phyloP scores from a whole-genome alignment of 192 early-diverging fungal species.

The Gryganskiella cystojenkinii region DNA sequence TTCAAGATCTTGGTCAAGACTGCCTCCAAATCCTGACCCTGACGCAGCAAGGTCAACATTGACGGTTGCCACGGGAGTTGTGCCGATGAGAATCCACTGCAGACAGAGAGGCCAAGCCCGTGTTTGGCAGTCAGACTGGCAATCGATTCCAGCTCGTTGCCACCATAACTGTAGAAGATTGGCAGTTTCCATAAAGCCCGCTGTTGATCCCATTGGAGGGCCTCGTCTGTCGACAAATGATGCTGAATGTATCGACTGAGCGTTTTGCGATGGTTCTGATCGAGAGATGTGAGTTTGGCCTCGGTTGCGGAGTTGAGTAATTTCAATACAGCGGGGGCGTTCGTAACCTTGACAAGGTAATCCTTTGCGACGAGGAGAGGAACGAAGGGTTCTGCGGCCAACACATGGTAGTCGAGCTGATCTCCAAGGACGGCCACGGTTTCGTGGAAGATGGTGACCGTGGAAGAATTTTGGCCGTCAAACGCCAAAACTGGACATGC shows the following conservation, averaged over 20 bases:
- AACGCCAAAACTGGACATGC: not conserved
- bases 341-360: slow-evolving; percentile 7
- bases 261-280: not conserved
- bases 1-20: not conserved
- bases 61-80: no score
- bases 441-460: not conserved
- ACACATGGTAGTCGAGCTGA: slow-evolving; percentile 4
- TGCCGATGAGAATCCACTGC: no score
- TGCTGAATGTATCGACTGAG: slow-evolving; percentile 6
- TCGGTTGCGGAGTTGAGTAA: not conserved
- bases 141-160: no score
- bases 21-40: not conserved
- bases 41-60: no score
- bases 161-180: no score
- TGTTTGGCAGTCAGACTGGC: no score
- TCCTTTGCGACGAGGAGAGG: not conserved
- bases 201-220: not conserved
- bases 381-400: not conserved
- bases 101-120: no score
- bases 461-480: not conserved
- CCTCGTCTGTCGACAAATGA: not conserved
- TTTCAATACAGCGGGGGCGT: not conserved
- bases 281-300: not conserved
- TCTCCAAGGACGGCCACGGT: not conserved
- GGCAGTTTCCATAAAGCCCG: not conserved